Evolutionary conservation across 75 land plant genomes (phyloP).

Genomic region (Chamaecyparis obtusa): DNA sequence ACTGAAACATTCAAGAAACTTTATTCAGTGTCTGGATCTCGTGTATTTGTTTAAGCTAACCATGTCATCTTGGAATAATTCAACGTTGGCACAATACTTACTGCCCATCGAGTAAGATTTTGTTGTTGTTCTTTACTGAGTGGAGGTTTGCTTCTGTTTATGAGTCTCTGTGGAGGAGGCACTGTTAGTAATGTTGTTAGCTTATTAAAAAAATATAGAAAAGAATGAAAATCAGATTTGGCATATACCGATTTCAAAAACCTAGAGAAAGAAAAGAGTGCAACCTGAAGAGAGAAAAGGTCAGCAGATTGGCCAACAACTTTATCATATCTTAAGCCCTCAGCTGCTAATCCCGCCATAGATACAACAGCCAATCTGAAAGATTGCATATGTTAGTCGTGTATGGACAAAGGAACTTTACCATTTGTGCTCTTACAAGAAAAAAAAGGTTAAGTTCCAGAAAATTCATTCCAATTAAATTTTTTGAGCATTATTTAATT

Average conservation of each 20-base stretch:
- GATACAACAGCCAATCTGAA: conserved; percentile 91
- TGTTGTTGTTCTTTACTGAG: conserved; percentile 85
- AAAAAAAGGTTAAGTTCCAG: background rate
- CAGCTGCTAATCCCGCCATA: conserved; percentile 97
- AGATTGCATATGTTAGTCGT: background rate
- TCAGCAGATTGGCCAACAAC: conserved; percentile 97
- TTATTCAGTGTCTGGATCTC: background rate
- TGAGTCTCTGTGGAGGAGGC: conserved; percentile 59
- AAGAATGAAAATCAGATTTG: conserved; percentile 5
- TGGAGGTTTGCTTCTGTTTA: conserved; percentile 80
- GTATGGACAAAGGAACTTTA: background rate
- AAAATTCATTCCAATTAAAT: background rate
- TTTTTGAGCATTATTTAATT: background rate
- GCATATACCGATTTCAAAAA: background rate
- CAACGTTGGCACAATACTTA: conserved; percentile 30
- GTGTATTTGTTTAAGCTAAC: background rate
- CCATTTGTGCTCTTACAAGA: background rate
- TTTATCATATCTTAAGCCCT: conserved; percentile 87
- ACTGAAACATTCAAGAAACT: background rate
- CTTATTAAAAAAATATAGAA: background rate
- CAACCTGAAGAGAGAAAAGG: conserved; percentile 84
- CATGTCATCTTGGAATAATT: background rate
- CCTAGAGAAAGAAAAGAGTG: conserved; percentile 7
- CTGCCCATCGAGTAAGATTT: conserved; percentile 98
- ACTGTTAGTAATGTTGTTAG: background rate